phyloP scores from a whole-genome alignment of 2,329 filamentous ascomycete genomes.

The Chaetomium olivaceum region DNA sequence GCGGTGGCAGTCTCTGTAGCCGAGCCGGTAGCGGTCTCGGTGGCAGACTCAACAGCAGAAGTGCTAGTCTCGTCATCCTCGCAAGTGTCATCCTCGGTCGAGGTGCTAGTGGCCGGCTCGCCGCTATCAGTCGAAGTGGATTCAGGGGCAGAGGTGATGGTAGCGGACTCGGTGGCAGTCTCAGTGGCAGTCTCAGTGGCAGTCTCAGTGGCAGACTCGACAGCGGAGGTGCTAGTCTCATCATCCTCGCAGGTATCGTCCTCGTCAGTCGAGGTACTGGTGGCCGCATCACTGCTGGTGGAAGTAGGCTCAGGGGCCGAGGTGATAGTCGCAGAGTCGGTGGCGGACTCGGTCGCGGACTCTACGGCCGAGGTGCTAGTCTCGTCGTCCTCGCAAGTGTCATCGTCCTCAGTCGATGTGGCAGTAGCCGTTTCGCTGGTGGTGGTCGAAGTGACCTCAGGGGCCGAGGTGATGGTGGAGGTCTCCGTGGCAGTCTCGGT shows the following conservation, averaged over 20 bases:
- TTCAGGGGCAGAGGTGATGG: conserved; percentile 40
- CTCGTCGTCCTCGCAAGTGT: not conserved
- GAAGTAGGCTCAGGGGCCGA: conserved; percentile 6
- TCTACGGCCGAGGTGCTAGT: not conserved
- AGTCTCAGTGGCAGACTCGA: conserved; percentile 6
- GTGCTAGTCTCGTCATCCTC: conserved; percentile 37
- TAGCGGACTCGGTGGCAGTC: conserved; percentile 15
- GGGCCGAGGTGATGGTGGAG: not conserved
- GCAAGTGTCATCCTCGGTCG: conserved; percentile 8
- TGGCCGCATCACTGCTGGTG: conserved; percentile 17
- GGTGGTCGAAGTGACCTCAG: not conserved
- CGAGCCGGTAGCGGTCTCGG: not conserved
- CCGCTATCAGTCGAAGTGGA: conserved; percentile 30
- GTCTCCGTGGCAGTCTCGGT: not conserved
- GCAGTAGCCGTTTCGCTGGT: not conserved
- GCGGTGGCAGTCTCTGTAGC: no score
- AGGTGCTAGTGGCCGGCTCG: conserved; percentile 8
- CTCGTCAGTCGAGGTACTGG: conserved; percentile 17
- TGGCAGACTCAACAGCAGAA: conserved; percentile 19
- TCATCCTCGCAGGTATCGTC: conserved; percentile 16
- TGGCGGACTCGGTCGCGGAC: not conserved
- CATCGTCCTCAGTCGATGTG: not conserved
- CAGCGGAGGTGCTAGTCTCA: conserved; percentile 17
- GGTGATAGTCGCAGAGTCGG: not conserved
- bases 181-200: conserved; percentile 2